Evolutionary conservation across 805 yeast species (phyloP), one percentile per base, ranked within the genome.

Genomic region (Ogataea pignaliae): DNA sequence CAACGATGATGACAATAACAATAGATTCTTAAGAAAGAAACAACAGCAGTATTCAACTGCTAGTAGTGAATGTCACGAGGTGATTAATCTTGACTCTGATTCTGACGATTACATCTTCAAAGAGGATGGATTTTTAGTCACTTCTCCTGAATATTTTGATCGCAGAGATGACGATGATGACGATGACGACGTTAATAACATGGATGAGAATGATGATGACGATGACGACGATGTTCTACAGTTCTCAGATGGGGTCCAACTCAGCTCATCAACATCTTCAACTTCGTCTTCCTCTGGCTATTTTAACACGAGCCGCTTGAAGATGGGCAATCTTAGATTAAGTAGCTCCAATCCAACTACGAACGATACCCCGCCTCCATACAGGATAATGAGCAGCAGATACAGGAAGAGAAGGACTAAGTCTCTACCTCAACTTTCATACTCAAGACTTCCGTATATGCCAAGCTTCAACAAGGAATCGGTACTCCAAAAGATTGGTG

Each of bases 351-450:
- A 41, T 17, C 42, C 48, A 10, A 12, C 42, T 7, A 47, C 37
- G 33, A 40, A 48, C 34, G 34, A 43, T 28, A 31, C 38, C 11
- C 14, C 42, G 6, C 41, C 48, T 4, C 12, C 49, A 21, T 16
- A 40, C 10, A 39, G 39, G 34, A 29, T 36, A 10, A 39, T 39
- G 8, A 34, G 36, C 15, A 35, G 15, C n/a, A 21, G 42, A 31
- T 36, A 39, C 13, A 46, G 37, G 36, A 75, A 73, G 48, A 70
- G 71, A 50, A 63, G 81, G 55, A 75, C 81, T 0, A 72, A 74
- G 35, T 76, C 81, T 0, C 51, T 77, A 38, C 83, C 83, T 5
- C 83, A 78, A 52, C 53, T 78, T 17, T 73, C 80, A 0, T 67
- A 75, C 43, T 68, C 79, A 2, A 71, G 66, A 46, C 59, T 77